Conservation (phyloP, 441 rosid genomes). For the Erodium chrysanthum region DNA sequence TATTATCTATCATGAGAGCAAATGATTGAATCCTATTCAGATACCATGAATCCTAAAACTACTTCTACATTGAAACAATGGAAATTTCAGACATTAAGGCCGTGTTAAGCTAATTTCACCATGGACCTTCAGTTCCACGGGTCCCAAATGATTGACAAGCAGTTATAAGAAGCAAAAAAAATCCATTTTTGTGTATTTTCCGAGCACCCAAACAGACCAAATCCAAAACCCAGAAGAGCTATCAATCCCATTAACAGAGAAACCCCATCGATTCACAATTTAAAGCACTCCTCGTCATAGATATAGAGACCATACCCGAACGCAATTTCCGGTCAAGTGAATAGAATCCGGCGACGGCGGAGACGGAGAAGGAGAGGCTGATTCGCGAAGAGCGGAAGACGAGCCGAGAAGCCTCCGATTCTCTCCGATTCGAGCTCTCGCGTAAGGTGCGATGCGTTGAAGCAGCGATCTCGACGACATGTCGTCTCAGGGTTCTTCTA, state of each 20-base stretch:
- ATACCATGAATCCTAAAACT: too few species aligned
- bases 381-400: not conserved
- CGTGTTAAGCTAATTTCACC: not conserved
- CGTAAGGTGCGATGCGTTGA: not conserved
- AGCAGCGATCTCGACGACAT: constrained; percentile 5
- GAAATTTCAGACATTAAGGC: not conserved
- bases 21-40: too few species aligned
- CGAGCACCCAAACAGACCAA: constrained; percentile 9
- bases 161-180: not conserved
- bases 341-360: not conserved
- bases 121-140: not conserved
- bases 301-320: not conserved
- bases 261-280: not conserved
- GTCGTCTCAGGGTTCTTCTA: not conserved
- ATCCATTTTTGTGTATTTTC: constrained; percentile 11
- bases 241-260: not conserved
- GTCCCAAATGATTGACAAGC: not conserved
- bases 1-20: not conserved
- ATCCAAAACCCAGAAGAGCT: not conserved
- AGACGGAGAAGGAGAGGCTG: constrained; percentile 3
- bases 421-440: constrained; percentile 2
- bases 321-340: not conserved
- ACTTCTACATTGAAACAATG: too few species aligned
- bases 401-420: constrained; percentile 1
- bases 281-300: not conserved